Evolutionary conservation across 495 filamentous ascomycete species (phyloP), one percentile per base, ranked within the genome.

Genomic region (Hypomontagnella submonticulosa): DNA sequence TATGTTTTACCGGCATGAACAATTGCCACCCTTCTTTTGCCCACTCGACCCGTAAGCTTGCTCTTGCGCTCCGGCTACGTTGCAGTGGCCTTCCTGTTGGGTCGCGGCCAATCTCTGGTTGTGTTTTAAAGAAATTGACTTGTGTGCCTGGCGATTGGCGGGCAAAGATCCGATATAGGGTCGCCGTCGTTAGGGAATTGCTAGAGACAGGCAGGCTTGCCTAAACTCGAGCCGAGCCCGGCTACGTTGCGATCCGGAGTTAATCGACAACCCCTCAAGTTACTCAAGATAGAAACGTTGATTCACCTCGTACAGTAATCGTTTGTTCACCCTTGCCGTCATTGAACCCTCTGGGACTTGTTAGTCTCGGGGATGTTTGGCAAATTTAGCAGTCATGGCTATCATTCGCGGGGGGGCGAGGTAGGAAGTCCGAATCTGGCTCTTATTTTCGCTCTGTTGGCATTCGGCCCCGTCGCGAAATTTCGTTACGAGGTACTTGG

Each of bases 1-100:
- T 65, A 65, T 57, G 61, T 66, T 66, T 70, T 70, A 58, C 67
- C 67, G 62, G 67, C 67, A 70, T 70, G 67, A 66, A 62, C 62
- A 66, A 70, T 66, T 62, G 67, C 67, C 67, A 64, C 67, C 46
- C 55, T 60, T 20, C 33, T 34, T 23, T 30, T 65, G 19, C 49
- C 6, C 23, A 27, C 48, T 66, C 41, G 57, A 59, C 47, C 51
- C 40, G 61, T 27, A 40, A 57, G 55, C 51, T 65, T 47, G 49
- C 30, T 42, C 37, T 63, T 27, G 19, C 40, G 48, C 20, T 43
- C 57, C 44, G 67, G 58, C 67, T 65, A 62, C 52, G 62, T 70
- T 54, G 62, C 52, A 70, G 57, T 58, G 67, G 67, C 67, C 67
- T 66, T 62, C 33, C 67, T 66, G 67, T 70, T 65, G 67, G 67